phyloP scores from a whole-genome alignment of 2,329 filamentous ascomycete species.

The Ophiostoma sp. region DNA sequence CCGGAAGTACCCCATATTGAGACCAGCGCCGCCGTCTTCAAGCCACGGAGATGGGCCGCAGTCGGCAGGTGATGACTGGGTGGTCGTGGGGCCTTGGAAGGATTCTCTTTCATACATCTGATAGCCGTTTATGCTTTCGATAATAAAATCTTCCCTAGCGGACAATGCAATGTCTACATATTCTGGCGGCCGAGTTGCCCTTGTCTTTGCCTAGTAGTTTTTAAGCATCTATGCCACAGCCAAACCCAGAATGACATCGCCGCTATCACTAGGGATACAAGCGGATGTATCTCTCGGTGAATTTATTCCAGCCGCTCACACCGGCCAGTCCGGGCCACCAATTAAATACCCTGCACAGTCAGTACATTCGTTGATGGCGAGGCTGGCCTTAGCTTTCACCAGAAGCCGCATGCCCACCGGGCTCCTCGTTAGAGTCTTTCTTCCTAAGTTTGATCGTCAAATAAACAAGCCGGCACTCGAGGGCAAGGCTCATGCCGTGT shows the following conservation, averaged over 20 bases:
- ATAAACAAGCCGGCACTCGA: background rate
- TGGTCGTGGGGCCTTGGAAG: slow-evolving; percentile 5
- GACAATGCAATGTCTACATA: no score
- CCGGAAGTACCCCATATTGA: slow-evolving; percentile 42
- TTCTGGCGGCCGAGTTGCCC: no score
- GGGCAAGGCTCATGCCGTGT: background rate
- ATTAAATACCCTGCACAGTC: background rate
- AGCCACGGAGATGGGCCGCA: background rate
- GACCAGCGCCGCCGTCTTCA: background rate
- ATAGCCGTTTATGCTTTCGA: background rate
- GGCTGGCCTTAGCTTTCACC: background rate
- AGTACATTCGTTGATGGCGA: background rate
- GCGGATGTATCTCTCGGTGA: background rate
- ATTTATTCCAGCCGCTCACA: background rate
- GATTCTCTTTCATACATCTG: slow-evolving; percentile 18
- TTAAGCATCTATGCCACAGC: background rate
- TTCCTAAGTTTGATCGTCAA: background rate
- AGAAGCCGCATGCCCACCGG: background rate
- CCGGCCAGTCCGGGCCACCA: background rate
- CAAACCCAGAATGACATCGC: background rate
- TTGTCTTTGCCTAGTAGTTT: background rate
- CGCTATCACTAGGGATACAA: background rate
- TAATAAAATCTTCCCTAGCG: background rate
- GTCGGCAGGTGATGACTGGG: slow-evolving; percentile 16
- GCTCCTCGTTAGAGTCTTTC: background rate